Conservation (phyloP, 2,329 filamentous ascomycete species). For the Penicillium sclerotiorum region DNA sequence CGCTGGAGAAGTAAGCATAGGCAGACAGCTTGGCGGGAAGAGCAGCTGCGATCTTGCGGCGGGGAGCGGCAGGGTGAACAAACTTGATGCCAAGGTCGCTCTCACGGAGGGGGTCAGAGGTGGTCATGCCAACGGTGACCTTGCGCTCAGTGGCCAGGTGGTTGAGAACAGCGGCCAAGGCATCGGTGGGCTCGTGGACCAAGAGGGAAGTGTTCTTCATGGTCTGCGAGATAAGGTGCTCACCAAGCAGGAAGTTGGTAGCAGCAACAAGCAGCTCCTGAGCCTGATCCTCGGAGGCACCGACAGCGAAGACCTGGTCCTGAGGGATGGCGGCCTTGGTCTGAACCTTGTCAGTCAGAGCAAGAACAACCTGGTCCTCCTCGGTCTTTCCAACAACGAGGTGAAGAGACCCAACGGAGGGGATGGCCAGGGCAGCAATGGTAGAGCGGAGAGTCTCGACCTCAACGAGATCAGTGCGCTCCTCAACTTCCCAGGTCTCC, state of each 20-base stretch:
- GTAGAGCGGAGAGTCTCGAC: background rate
- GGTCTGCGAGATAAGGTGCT: background rate
- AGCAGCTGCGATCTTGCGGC: background rate
- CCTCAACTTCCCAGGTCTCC: background rate
- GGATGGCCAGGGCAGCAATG: background rate
- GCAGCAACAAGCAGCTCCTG: background rate
- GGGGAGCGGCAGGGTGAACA: background rate
- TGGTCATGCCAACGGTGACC: background rate
- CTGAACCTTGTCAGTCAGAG: background rate
- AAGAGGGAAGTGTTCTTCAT: background rate
- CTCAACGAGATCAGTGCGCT: background rate
- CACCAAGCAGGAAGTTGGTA: background rate
- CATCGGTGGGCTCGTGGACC: constrained; percentile 1
- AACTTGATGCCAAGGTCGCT: background rate
- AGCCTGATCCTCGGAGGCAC: background rate
- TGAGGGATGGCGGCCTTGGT: background rate
- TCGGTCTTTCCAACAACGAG: background rate
- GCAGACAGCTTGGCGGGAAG: background rate
- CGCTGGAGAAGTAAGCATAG: background rate
- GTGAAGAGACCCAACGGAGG: background rate
- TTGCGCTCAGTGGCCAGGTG: background rate
- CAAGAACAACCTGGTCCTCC: background rate
- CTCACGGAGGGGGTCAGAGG: background rate
- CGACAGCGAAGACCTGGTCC: background rate
- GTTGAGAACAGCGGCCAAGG: background rate